phyloP scores from a whole-genome alignment of 2,329 filamentous ascomycete genomes.

The Eurotiales sp. region DNA sequence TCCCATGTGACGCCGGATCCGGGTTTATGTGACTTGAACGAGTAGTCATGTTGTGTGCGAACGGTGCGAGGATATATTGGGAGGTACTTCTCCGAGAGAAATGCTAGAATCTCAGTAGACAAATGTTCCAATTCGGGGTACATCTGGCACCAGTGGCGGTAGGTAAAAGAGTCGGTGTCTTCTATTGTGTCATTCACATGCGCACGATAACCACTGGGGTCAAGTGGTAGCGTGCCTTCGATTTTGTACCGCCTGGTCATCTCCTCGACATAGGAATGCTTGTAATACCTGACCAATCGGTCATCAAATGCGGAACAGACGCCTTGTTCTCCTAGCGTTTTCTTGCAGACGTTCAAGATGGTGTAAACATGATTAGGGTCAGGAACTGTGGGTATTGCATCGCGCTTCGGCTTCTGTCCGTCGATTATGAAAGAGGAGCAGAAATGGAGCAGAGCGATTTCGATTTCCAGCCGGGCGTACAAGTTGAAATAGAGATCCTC shows the following conservation, averaged over 20 bases:
- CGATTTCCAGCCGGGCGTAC: conserved; percentile 34
- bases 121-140: conserved; percentile 28
- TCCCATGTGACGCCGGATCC: conserved; percentile 19
- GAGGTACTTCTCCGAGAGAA: conserved; percentile 36
- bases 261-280: conserved; percentile 26
- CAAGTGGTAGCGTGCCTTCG: conserved; percentile 5
- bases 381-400: conserved; percentile 24
- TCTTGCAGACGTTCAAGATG: conserved; percentile 32
- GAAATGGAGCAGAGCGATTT: conserved; percentile 34
- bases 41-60: background rate
- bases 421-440: conserved; percentile 28
- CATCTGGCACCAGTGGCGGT: conserved; percentile 28
- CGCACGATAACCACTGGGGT: conserved; percentile 12
- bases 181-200: conserved; percentile 21
- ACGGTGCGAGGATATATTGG: conserved; percentile 16
- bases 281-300: conserved; percentile 25
- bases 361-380: conserved; percentile 32
- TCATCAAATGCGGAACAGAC: conserved; percentile 27
- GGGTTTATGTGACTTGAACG: conserved; percentile 18
- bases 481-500: conserved; percentile 37
- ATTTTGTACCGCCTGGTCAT: conserved; percentile 19
- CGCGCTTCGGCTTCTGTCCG: conserved; percentile 18
- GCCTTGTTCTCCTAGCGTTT: conserved; percentile 25
- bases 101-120: conserved; percentile 25
- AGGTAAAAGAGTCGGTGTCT: conserved; percentile 22